phyloP scores from a whole-genome alignment of 148 eudicot species.

The Cornus suecica region DNA sequence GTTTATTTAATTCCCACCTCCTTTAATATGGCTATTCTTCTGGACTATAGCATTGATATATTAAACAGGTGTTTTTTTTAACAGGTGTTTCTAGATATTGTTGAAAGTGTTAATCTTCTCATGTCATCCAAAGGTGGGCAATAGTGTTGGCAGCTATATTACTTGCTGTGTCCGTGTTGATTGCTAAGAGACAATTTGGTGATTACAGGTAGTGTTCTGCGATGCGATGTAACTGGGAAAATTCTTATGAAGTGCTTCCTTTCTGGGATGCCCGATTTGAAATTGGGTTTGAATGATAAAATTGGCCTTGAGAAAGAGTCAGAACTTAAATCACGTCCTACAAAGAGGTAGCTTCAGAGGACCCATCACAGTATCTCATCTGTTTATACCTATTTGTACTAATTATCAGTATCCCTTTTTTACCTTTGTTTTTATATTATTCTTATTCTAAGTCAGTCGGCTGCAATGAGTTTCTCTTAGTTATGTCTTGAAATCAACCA shows the following conservation, averaged over 20 bases:
- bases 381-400: background rate
- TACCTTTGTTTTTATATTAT: too few relatives aligned
- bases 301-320: conserved; percentile 99
- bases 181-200: conserved; percentile 17
- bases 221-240: conserved; percentile 99
- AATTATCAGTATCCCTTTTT: background rate
- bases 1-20: background rate
- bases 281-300: conserved; percentile 96
- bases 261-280: conserved; percentile 99
- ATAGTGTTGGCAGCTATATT: conserved; percentile 2
- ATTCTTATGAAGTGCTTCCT: conserved; percentile 98
- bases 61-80: conserved; percentile 62
- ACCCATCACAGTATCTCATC: background rate
- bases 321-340: conserved; percentile 85
- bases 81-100: conserved; percentile 94
- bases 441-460: background rate
- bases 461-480: background rate
- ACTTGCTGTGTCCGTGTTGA: conserved; percentile 12
- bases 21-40: conserved; percentile 10
- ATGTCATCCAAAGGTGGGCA: conserved; percentile 92
- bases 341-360: conserved; percentile 67
- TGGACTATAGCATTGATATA: conserved; percentile 17
- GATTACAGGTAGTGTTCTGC: conserved; percentile 77
- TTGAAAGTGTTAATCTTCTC: conserved; percentile 98
- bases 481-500: background rate